Percentiles rank a stretch among this genome's conserved stretches.
phyloP scores from a whole-genome alignment of 805 yeast genomes.

The Sugiyamaella americana region DNA sequence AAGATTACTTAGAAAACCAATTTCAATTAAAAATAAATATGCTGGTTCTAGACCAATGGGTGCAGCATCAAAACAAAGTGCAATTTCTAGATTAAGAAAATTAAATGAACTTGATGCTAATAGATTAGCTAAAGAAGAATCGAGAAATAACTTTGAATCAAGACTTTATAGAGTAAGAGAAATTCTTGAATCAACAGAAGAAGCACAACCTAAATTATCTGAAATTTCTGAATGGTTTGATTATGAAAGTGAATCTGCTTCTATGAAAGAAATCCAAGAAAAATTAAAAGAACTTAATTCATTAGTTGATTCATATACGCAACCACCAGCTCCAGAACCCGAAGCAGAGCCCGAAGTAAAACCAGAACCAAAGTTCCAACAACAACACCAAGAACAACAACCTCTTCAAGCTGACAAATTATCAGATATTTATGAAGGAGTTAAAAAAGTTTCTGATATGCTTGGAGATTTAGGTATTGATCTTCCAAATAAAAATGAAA shows the following conservation, averaged over 20 bases:
- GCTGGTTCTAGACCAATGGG: constrained; percentile 45
- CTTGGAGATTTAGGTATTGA: not conserved
- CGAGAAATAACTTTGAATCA: constrained; percentile 65
- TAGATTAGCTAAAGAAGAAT: constrained; percentile 48
- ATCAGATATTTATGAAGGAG: not conserved
- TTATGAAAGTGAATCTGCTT: constrained; percentile 53
- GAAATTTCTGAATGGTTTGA: constrained; percentile 73
- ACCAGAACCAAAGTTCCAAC: not conserved
- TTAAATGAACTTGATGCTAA: constrained; percentile 52
- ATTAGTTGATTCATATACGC: constrained; percentile 1
- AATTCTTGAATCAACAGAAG: constrained; percentile 37
- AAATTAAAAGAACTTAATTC: constrained; percentile 11
- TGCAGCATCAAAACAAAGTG: constrained; percentile 39
- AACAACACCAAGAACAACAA: not conserved
- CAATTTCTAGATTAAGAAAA: constrained; percentile 44
- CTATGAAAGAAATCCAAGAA: constrained; percentile 17
- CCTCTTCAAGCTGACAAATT: not conserved
- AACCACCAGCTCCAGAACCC: not conserved
- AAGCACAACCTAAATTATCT: constrained; percentile 32
- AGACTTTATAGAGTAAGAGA: constrained; percentile 64
- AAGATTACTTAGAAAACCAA: constrained; percentile 9
- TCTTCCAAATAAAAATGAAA: not conserved
- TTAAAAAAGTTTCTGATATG: not conserved
- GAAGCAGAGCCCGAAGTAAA: not conserved
- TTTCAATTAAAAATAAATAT: constrained; percentile 23